phyloP scores from a whole-genome alignment of 2,329 filamentous ascomycete genomes.

The Nemania sp. region DNA sequence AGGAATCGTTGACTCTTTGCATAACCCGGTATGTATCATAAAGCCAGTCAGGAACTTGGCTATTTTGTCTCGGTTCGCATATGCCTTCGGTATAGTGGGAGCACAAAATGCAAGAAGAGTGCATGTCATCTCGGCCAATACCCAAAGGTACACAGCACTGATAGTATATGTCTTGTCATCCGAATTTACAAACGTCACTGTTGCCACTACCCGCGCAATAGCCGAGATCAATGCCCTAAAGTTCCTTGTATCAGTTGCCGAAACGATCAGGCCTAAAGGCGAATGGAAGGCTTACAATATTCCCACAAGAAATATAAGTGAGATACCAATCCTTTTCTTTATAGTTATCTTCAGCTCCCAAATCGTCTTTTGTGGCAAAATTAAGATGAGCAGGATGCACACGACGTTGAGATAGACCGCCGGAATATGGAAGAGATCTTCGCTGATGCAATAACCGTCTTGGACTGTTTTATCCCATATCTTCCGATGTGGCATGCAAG shows the following conservation, averaged over 20 bases:
- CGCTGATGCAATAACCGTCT: not conserved
- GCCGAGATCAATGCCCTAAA: not conserved
- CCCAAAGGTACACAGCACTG: not conserved
- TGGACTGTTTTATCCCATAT: not conserved
- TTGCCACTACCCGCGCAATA: not conserved
- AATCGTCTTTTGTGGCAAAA: not conserved
- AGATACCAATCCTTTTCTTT: not conserved
- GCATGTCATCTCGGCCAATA: slow-evolving; percentile 2
- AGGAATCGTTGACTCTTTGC: not conserved
- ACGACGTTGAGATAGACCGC: not conserved
- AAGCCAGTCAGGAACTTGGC: not conserved
- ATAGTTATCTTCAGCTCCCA: not conserved
- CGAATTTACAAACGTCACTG: not conserved
- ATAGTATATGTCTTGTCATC: not conserved
- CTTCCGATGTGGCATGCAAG: not conserved
- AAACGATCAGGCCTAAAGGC: not conserved
- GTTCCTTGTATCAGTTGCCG: not conserved
- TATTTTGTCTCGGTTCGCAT: not conserved
- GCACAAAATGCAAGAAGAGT: slow-evolving; percentile 2
- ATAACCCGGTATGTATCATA: not conserved
- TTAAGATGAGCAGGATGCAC: not conserved
- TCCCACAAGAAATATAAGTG: not conserved
- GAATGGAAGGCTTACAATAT: not conserved
- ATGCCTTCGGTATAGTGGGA: not conserved
- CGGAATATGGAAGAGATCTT: not conserved